These are phyloP conservation scores for Syzygium grande DNA, from an alignment of 345 rosid genomes.

Conservation along the genomic window DNA sequence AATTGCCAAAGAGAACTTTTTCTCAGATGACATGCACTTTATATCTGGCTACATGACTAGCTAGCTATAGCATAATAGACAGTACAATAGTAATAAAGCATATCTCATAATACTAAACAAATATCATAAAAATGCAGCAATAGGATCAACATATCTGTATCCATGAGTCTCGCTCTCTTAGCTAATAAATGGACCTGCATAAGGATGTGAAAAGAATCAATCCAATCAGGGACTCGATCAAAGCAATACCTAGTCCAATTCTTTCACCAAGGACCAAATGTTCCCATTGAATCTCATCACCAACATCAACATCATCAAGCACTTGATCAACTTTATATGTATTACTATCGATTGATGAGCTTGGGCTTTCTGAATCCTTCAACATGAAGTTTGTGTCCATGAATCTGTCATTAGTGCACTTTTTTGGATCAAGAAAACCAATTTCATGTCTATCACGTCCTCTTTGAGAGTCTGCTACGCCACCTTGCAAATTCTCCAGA, in stretches of 20 bases:
- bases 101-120: neutral
- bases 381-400: constrained; percentile 37
- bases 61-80: neutral
- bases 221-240: constrained; percentile 6
- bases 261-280: constrained; percentile 92
- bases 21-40: neutral
- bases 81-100: neutral
- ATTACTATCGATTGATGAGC: constrained; percentile 50
- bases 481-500: constrained; percentile 27
- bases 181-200: neutral
- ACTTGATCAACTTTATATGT: constrained; percentile 48
- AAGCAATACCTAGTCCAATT: constrained; percentile 86
- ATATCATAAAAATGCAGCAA: neutral
- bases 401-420: constrained; percentile 44
- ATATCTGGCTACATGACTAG: neutral
- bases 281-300: constrained; percentile 99
- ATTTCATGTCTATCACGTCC: constrained; percentile 35
- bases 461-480: constrained; percentile 8
- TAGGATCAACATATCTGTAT: neutral
- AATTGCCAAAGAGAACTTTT: neutral
- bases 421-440: constrained; percentile 37
- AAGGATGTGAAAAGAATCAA: neutral
- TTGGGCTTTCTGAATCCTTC: constrained; percentile 62
- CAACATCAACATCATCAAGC: constrained; percentile 87
- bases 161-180: neutral